phyloP scores from a whole-genome alignment of 768 basidiomycete species.

The Termitomyces sp. region DNA sequence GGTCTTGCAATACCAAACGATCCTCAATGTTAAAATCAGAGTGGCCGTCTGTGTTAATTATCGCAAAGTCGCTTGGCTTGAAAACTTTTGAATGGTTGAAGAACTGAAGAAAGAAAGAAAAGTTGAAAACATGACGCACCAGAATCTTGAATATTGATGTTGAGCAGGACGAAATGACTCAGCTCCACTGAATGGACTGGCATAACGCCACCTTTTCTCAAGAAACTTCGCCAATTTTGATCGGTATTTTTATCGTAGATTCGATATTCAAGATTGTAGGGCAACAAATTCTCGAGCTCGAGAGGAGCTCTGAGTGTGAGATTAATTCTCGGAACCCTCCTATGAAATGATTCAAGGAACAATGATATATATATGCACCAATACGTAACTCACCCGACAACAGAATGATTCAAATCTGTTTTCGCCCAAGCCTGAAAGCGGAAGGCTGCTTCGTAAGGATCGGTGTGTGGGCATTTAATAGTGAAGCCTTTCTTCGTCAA shows the following conservation, averaged over 20 bases:
- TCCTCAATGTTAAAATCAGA: constrained; percentile 85
- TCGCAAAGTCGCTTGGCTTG: constrained; percentile 93
- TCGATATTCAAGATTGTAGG: constrained; percentile 92
- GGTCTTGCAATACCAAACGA: constrained; percentile 66
- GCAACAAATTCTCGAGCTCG: constrained; percentile 92
- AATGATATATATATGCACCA: background rate
- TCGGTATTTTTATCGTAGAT: constrained; percentile 94
- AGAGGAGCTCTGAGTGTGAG: constrained; percentile 88
- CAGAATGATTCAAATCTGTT: constrained; percentile 50
- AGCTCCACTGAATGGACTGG: constrained; percentile 96
- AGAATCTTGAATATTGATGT: constrained; percentile 87
- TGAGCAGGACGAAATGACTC: constrained; percentile 82
- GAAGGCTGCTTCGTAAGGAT: constrained; percentile 83
- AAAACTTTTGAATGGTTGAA: constrained; percentile 47
- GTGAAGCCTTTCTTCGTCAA: constrained; percentile 64
- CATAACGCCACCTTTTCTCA: constrained; percentile 90
- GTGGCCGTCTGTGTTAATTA: constrained; percentile 91
- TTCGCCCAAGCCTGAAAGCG: constrained; percentile 91
- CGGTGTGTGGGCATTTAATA: constrained; percentile 79
- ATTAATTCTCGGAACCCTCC: constrained; percentile 80
- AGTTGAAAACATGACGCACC: constrained; percentile 36
- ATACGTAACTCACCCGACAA: constrained; percentile 39
- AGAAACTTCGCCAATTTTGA: constrained; percentile 91
- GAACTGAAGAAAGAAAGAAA: background rate
- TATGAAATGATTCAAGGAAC: constrained; percentile 22